Evolutionary conservation across 1,284 basidiomycete species (phyloP), one percentile per base, ranked within the genome.

Genomic region (Trichosporon sp.): DNA sequence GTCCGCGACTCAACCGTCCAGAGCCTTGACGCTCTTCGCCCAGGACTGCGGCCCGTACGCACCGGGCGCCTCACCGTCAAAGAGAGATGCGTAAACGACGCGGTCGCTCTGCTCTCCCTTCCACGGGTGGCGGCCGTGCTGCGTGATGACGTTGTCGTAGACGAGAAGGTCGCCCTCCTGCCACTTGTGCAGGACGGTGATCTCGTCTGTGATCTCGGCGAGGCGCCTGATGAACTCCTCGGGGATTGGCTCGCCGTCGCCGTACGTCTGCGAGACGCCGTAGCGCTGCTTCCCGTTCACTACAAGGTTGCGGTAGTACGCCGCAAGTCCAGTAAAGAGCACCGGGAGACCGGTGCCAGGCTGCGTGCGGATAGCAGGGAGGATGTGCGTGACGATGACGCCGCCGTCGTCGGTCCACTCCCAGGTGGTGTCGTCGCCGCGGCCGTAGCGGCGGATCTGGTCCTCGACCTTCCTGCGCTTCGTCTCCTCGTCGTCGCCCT

Each of bases 191-290:
- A 71, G 65, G 18, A 71, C 70, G 12, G 60, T 51, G 35, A 71
- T 68, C 13, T 71, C 70, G 58, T 71, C 70, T 1, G 66, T 69
- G 51, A 74, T 72, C 18, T 65, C 68, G 5, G 64, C 67, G 13
- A 72, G 64, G 29, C 64, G 63, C 51, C 62, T 67, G 27, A 74
- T 51, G 47, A 69, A 69, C 32, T 68, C 35, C 23, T 58, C 34
- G 11, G 71, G 68, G 38, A 74, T 74, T 7, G 62, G 47, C 4
- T 67, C 69, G 27, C 73, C 73, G 60, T 74, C 71, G 60, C 68
- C 71, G 18, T 67, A 74, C 23, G 56, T 23, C 65, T 62, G 35
- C 27, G 68, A 62, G 21, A 65, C 35, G 7, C 44, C 44, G 23
- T 35, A 62, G 18, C 66, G 65, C 2, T 65, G 32, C 51, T 58